Percentiles rank a stretch among this genome's conserved stretches.
These are phyloP conservation scores for Wolfiporia cocos DNA, from an alignment of 1,284 basidiomycete genomes.

Conservation along the genomic window DNA sequence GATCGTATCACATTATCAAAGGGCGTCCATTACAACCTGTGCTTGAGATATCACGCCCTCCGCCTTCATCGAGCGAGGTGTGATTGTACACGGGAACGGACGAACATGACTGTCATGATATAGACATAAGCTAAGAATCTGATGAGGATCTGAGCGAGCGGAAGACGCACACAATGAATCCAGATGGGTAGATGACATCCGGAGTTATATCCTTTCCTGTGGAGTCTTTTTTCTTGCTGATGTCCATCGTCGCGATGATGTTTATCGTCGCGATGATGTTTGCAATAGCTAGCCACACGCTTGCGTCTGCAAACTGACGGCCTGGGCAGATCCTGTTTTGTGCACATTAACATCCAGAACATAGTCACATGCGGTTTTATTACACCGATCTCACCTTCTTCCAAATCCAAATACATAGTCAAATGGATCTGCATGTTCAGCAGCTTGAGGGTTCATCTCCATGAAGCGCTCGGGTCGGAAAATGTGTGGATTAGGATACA, in stretches of 20 bases:
- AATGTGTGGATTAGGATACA: conserved; percentile 15
- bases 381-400: conserved; percentile 12
- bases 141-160: too few species aligned
- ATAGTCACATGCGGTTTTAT: not conserved
- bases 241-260: conserved; percentile 17
- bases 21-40: too few species aligned
- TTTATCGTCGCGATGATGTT: conserved; percentile 14
- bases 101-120: too few species aligned
- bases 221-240: conserved; percentile 13
- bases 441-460: conserved; percentile 7
- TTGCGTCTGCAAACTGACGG: conserved; percentile 17
- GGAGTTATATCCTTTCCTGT: conserved; percentile 16
- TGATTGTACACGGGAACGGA: too few species aligned
- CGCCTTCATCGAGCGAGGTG: too few species aligned
- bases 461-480: conserved; percentile 20
- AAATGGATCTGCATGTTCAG: conserved; percentile 9
- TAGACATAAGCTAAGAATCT: too few species aligned
- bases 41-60: too few species aligned
- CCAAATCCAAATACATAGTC: conserved; percentile 19
- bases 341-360: not conserved
- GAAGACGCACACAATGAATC: conserved; percentile 2
- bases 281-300: conserved; percentile 20
- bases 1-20: too few species aligned
- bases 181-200: conserved; percentile 12
- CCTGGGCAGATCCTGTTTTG: conserved; percentile 20